These are phyloP conservation scores for Phaeosphaeria sp. DNA, from an alignment of 2,329 filamentous ascomycete species.

Conservation along the genomic window DNA sequence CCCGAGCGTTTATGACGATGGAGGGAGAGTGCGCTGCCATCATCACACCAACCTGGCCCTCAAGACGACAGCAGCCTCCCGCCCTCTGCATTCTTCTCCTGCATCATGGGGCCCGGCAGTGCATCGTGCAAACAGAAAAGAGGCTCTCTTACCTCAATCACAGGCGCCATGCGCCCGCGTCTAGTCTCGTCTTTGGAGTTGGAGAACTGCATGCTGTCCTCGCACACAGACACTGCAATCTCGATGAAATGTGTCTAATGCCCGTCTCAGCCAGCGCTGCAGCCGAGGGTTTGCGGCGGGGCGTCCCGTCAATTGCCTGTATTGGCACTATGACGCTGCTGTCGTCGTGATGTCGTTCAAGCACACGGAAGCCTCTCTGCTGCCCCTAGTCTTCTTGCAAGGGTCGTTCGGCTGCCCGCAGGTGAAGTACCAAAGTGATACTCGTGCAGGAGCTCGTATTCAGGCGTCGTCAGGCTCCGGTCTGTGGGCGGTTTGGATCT, in stretches of 20 bases:
- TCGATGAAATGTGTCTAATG: slow-evolving; percentile 7
- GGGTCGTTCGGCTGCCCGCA: slow-evolving; percentile 13
- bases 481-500: background rate
- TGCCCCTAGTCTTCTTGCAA: slow-evolving; percentile 25
- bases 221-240: slow-evolving; percentile 6
- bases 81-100: background rate
- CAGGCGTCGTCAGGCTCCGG: background rate
- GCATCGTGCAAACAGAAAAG: background rate
- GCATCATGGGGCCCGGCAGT: background rate
- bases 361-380: slow-evolving; percentile 29
- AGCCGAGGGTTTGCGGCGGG: slow-evolving; percentile 23
- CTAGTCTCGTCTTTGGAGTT: slow-evolving; percentile 19
- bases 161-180: slow-evolving; percentile 35
- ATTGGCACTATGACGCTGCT: slow-evolving; percentile 37
- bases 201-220: slow-evolving; percentile 24
- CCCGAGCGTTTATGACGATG: slow-evolving; percentile 33
- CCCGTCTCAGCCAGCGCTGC: slow-evolving; percentile 5
- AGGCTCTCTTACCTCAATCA: slow-evolving; percentile 42
- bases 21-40: background rate
- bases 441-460: slow-evolving; percentile 5
- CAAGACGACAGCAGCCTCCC: slow-evolving; percentile 11
- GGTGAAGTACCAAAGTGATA: slow-evolving; percentile 1
- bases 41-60: slow-evolving; percentile 22
- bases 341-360: slow-evolving; percentile 21
- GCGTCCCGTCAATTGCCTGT: slow-evolving; percentile 14